Conservation (phyloP, 495 filamentous ascomycete species). For the Ramalina intermedia region DNA sequence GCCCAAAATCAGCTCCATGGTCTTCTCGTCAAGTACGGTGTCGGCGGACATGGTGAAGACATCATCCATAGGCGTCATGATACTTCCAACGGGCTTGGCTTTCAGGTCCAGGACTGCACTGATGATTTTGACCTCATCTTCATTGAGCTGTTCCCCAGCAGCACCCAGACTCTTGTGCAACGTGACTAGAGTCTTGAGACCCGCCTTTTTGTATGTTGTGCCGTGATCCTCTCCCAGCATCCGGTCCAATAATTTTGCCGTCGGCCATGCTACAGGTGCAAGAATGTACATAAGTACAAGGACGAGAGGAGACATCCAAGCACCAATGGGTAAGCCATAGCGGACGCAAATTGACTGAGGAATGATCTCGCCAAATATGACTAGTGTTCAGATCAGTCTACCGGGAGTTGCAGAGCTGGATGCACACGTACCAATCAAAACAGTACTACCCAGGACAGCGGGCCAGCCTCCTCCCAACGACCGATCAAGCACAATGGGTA, state of each 20-base stretch:
- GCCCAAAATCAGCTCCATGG: constrained; percentile 82
- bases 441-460: constrained; percentile 80
- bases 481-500: constrained; percentile 88
- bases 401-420: background rate
- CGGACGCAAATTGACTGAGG: constrained; percentile 94
- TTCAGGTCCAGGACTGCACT: constrained; percentile 92
- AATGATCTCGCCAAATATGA: constrained; percentile 94
- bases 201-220: constrained; percentile 90
- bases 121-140: constrained; percentile 98
- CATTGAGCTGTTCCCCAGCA: constrained; percentile 76
- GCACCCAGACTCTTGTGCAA: constrained; percentile 83
- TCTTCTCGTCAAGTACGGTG: constrained; percentile 75
- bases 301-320: constrained; percentile 84
- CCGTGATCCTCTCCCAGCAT: constrained; percentile 85
- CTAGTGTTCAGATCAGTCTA: constrained; percentile 27
- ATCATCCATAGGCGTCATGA: constrained; percentile 98
- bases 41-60: constrained; percentile 92
- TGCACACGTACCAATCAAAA: constrained; percentile 63
- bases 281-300: constrained; percentile 82
- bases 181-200: constrained; percentile 79
- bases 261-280: constrained; percentile 75
- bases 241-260: constrained; percentile 77
- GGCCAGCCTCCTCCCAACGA: constrained; percentile 91
- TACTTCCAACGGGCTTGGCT: constrained; percentile 81
- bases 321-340: constrained; percentile 91